These are phyloP conservation scores for Flaveria linearis DNA, from an alignment of 129 eudicot species.

Conservation along the genomic window DNA sequence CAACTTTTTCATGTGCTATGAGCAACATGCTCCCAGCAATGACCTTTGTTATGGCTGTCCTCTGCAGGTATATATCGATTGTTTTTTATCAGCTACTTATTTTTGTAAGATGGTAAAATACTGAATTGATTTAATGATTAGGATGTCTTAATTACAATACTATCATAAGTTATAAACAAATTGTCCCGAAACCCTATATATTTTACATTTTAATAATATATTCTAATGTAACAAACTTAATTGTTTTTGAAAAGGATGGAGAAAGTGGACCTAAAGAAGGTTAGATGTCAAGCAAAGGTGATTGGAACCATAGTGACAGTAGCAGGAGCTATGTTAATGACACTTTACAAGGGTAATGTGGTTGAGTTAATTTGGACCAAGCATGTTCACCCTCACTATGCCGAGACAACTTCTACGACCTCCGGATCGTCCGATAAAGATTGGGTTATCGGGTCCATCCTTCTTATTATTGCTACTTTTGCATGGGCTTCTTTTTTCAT, in stretches of 20 bases:
- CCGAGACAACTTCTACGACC: slow-evolving; percentile 23
- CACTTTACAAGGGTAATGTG: slow-evolving; percentile 79
- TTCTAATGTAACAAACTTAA: slow-evolving; percentile 17
- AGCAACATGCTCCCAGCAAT: slow-evolving; percentile 99
- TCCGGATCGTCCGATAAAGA: slow-evolving; percentile 55
- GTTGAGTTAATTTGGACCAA: slow-evolving; percentile 65
- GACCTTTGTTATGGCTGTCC: slow-evolving; percentile 98
- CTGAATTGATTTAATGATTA: too few relatives aligned
- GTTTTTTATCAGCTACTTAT: too few relatives aligned
- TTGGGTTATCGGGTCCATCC: slow-evolving; percentile 90
- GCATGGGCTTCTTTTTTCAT: slow-evolving; percentile 99
- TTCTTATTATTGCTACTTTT: slow-evolving; percentile 85
- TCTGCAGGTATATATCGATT: slow-evolving; percentile 70
- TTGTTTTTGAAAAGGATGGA: slow-evolving; percentile 64
- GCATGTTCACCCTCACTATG: slow-evolving; percentile 47
- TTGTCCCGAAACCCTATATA: too few relatives aligned
- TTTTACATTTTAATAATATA: not conserved
- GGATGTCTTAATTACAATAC: too few relatives aligned
- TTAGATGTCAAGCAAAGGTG: slow-evolving; percentile 81
- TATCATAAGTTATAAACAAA: too few relatives aligned
- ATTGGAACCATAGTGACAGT: slow-evolving; percentile 75
- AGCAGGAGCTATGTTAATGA: slow-evolving; percentile 90
- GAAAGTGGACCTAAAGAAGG: slow-evolving; percentile 59
- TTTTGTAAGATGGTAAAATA: too few relatives aligned
- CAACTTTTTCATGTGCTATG: slow-evolving; percentile 96